Evolutionary conservation across 1,139 yeast species (phyloP), one percentile per base, ranked within the genome.

Genomic region (Yamadazyma spencermartinsiae): DNA sequence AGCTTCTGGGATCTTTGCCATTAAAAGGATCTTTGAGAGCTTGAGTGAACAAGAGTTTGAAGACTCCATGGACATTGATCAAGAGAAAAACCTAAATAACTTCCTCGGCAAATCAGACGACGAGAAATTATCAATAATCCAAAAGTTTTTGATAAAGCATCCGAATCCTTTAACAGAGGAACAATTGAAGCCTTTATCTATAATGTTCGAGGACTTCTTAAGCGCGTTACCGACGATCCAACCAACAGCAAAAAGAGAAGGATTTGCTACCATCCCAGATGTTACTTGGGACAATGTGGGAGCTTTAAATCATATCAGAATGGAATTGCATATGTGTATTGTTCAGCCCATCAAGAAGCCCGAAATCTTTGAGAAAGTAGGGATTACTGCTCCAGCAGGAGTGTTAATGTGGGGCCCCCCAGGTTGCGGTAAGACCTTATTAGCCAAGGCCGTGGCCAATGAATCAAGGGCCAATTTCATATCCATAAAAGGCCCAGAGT

Each of bases 371-470:
- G 81, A 80, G 46, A 81, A 83, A 46, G 97, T 92, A 8, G 99
- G 99, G 60, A 90, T 92, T 27, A 80, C 89, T 38, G 96, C 97
- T 0, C 98, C 98, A 1, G 90, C 97, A 0, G 99, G 99, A 39
- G 98, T 92, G 0, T 67, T 92, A 15, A 76, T 92, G 72, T 92
- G 98, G 98, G 99, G 99, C 0, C 99, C 98, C 1, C 98, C 98
- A 2, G 98, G 98, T 16, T 92, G 98, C 68, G 98, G 98, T 74
- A 92, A 92, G 58, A 92, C 98, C 0, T 70, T 92, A 40, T 69
- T 92, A 35, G 98, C 98, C 1, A 92, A 92, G 56, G 98, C 98
- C 0, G 98, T 92, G 9, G 98, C 98, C 11, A 90, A 92, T 58
- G 98, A 92, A 62, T 87, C 96, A 1, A 77, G 95, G 39, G 98